Percentiles rank a stretch among this genome's conserved stretches.
These are phyloP conservation scores for Trichomonascaceae sp. DNA, from an alignment of 1,139 yeast genomes.

Conservation along the genomic window DNA sequence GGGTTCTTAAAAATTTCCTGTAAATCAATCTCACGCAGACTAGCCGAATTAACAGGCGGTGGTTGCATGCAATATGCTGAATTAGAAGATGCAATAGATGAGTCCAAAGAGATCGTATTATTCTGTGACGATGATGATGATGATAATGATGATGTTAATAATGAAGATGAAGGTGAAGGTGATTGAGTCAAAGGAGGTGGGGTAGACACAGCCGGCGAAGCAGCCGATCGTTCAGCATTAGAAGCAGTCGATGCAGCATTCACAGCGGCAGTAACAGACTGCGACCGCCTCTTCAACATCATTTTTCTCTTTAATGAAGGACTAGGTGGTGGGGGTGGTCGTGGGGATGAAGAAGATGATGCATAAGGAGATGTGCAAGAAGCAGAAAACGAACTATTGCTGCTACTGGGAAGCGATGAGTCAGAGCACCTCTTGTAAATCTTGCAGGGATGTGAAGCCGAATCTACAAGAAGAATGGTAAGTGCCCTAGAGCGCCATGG, in stretches of 20 bases:
- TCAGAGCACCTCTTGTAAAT: constrained; percentile 8
- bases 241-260: background rate
- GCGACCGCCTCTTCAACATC: constrained; percentile 2
- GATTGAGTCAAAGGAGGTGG: constrained; percentile 6
- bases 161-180: background rate
- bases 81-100: constrained; percentile 15
- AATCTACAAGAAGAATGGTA: constrained; percentile 2
- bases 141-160: background rate
- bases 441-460: constrained; percentile 6
- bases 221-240: background rate
- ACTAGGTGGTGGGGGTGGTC: constrained; percentile 2
- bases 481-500: constrained; percentile 9
- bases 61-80: constrained; percentile 24
- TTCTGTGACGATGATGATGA: background rate
- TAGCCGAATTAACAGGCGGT: constrained; percentile 87
- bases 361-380: constrained; percentile 5
- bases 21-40: constrained; percentile 78
- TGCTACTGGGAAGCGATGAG: background rate
- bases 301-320: constrained; percentile 3
- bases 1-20: constrained; percentile 89
- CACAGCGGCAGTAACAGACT: background rate
- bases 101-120: constrained; percentile 10
- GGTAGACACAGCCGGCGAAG: background rate
- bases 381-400: constrained; percentile 2
- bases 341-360: constrained; percentile 4